Evolutionary conservation across 176 grass and related monocot genomes (phyloP).

Genomic region (Lolium multiflorum): DNA sequence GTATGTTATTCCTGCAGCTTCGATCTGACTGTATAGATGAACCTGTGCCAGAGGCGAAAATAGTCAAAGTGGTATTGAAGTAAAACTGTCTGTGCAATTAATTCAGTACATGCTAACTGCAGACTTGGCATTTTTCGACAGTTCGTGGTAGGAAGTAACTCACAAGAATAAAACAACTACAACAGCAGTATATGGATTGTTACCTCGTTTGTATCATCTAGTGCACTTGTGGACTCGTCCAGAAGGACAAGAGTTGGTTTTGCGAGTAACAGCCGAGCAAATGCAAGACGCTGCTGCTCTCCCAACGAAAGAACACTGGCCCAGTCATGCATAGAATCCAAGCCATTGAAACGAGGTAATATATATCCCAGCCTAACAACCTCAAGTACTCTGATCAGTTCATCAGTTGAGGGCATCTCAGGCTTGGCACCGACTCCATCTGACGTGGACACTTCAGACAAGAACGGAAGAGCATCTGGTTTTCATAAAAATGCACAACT

Average conservation of each 20-base stretch:
- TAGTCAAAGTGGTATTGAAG: slow-evolving; percentile 17
- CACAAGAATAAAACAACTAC: not conserved
- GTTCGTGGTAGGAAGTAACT: not conserved
- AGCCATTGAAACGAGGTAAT: slow-evolving; percentile 88
- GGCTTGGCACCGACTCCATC: slow-evolving; percentile 43
- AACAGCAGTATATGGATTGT: not conserved
- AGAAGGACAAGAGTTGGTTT: slow-evolving; percentile 83
- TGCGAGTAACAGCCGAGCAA: slow-evolving; percentile 81
- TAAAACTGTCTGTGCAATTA: slow-evolving; percentile 15
- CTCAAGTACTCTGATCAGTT: slow-evolving; percentile 79
- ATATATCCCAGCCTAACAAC: slow-evolving; percentile 77
- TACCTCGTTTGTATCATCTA: slow-evolving; percentile 93
- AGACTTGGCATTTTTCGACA: not conserved
- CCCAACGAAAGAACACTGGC: slow-evolving; percentile 98
- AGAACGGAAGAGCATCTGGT: slow-evolving; percentile 69
- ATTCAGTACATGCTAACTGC: not conserved
- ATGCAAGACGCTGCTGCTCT: slow-evolving; percentile 97
- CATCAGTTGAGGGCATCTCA: slow-evolving; percentile 69
- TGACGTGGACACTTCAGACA: slow-evolving; percentile 65
- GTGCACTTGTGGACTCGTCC: slow-evolving; percentile 93
- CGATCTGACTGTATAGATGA: slow-evolving; percentile 90
- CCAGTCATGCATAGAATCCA: slow-evolving; percentile 93
- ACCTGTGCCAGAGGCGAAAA: slow-evolving; percentile 46
- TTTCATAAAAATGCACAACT: too few relatives aligned
- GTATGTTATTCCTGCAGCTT: slow-evolving; percentile 92